Percentiles rank a stretch among this genome's conserved stretches.
These are phyloP conservation scores for Magnaporthiopsis incrustans DNA, from an alignment of 2,329 filamentous ascomycete species.

Conservation along the genomic window DNA sequence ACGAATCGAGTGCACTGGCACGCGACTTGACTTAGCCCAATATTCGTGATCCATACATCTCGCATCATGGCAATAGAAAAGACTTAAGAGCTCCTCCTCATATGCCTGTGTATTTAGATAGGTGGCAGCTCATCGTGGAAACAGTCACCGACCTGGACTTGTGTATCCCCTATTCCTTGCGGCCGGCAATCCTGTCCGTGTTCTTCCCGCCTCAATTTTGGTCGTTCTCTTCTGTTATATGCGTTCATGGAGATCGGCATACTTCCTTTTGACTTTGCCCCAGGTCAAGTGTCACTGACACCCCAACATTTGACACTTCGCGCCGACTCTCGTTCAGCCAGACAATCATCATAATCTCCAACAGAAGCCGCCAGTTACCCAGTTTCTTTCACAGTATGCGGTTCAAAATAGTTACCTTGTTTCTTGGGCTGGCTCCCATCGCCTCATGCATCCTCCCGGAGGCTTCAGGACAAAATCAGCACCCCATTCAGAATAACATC, in stretches of 20 bases:
- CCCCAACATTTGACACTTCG: background rate
- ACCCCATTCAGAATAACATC: background rate
- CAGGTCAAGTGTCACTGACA: background rate
- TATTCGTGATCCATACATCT: background rate
- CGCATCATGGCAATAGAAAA: background rate
- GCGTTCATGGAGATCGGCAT: background rate
- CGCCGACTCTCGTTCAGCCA: too few relatives aligned
- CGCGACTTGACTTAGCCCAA: background rate
- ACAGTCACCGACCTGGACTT: too few relatives aligned
- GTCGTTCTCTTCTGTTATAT: background rate
- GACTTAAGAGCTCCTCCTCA: too few relatives aligned
- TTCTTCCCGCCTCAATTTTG: too few relatives aligned
- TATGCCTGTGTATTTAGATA: too few relatives aligned
- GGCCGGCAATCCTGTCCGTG: too few relatives aligned
- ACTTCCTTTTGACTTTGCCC: background rate
- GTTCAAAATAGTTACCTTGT: too few relatives aligned
- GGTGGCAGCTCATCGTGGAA: too few relatives aligned
- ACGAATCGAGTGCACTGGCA: background rate
- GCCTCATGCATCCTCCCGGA: background rate
- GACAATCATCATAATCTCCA: background rate
- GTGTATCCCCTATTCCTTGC: too few relatives aligned
- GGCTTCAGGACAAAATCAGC: background rate
- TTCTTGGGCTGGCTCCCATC: too few relatives aligned
- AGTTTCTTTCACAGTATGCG: background rate
- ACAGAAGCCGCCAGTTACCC: background rate